Conservation (phyloP, 1,139 yeast species). For the Scheffersomyces insectosa region DNA sequence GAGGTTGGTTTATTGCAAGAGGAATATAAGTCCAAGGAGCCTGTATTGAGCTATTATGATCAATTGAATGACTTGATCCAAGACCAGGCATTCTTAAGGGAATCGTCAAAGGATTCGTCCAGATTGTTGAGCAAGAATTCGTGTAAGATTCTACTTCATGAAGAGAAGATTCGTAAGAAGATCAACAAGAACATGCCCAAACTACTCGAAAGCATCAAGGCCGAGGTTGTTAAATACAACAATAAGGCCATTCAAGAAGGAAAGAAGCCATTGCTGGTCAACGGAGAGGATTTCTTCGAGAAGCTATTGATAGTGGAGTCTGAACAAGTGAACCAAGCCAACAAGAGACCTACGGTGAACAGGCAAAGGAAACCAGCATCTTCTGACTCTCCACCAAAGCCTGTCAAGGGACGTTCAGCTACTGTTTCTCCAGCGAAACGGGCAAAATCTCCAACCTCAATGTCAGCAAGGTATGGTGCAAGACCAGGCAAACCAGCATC, state of each 20-base stretch:
- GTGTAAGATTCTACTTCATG: slow-evolving; percentile 75
- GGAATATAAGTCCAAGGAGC: slow-evolving; percentile 53
- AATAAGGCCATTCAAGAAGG: slow-evolving; percentile 25
- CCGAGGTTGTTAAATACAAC: slow-evolving; percentile 51
- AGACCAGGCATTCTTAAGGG: slow-evolving; percentile 65
- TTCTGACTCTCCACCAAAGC: background rate
- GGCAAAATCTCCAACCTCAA: slow-evolving; percentile 1
- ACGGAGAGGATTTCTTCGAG: slow-evolving; percentile 50
- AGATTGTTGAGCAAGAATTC: slow-evolving; percentile 75
- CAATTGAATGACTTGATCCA: slow-evolving; percentile 55
- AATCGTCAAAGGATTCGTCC: slow-evolving; percentile 77
- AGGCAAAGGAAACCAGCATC: background rate
- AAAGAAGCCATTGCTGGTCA: slow-evolving; percentile 40
- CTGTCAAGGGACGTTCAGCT: background rate
- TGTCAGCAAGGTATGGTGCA: background rate
- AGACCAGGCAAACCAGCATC: background rate
- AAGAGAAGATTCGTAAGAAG: slow-evolving; percentile 72
- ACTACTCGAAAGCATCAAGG: slow-evolving; percentile 52
- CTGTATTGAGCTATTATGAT: slow-evolving; percentile 54
- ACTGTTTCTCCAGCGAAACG: slow-evolving; percentile 1
- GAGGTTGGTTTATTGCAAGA: slow-evolving; percentile 55
- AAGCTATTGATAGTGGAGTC: slow-evolving; percentile 44
- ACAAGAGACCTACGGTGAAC: slow-evolving; percentile 1
- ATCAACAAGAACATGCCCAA: slow-evolving; percentile 68
- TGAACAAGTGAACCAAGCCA: slow-evolving; percentile 22